Percentiles rank a stretch among this genome's conserved stretches.
These are phyloP conservation scores for Wallacemonas collosoma DNA, from an alignment of 208 protist genomes.

Conservation along the genomic window DNA sequence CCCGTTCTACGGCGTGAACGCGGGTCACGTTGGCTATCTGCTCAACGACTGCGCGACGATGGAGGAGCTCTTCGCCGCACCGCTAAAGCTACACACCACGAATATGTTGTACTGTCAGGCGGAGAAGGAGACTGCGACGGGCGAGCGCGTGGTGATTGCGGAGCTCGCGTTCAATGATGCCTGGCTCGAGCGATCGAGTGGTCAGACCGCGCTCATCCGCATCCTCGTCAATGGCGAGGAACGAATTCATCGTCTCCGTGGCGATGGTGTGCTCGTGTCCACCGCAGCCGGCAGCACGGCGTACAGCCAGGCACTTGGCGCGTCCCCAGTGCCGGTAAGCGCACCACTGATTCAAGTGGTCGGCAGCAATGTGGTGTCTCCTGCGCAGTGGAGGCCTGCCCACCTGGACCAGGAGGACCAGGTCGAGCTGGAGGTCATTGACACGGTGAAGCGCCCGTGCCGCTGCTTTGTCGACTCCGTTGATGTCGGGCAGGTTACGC, in stretches of 20 bases:
- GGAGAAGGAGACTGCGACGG: conserved; percentile 66
- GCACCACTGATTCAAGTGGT: conserved; percentile 89
- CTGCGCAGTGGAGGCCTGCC: conserved; percentile 84
- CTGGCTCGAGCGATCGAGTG: conserved; percentile 89
- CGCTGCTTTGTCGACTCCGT: conserved; percentile 90
- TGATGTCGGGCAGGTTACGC: conserved; percentile 78
- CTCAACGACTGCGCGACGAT: conserved; percentile 83
- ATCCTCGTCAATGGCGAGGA: conserved; percentile 90
- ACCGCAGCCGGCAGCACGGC: conserved; percentile 90
- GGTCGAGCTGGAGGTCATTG: conserved; percentile 89
- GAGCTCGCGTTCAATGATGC: conserved; percentile 93
- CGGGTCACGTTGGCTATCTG: conserved; percentile 87
- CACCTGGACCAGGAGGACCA: conserved; percentile 89
- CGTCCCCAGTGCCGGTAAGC: conserved; percentile 86
- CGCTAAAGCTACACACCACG: conserved; percentile 84
- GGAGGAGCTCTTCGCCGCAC: conserved; percentile 82
- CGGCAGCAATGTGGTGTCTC: conserved; percentile 89
- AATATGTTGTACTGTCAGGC: conserved; percentile 90
- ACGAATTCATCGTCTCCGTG: conserved; percentile 74
- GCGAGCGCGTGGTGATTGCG: conserved; percentile 68
- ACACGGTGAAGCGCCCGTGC: conserved; percentile 82
- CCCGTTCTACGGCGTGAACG: conserved; percentile 91
- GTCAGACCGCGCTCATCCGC: conserved; percentile 89
- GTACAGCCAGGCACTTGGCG: conserved; percentile 85
- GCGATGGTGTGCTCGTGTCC: conserved; percentile 87